A percentile compares a stretch with the other conserved stretches of the same genome.
Evolutionary conservation across 2,329 filamentous ascomycete species (phyloP).

Genomic region (Fusarium nodosum): DNA sequence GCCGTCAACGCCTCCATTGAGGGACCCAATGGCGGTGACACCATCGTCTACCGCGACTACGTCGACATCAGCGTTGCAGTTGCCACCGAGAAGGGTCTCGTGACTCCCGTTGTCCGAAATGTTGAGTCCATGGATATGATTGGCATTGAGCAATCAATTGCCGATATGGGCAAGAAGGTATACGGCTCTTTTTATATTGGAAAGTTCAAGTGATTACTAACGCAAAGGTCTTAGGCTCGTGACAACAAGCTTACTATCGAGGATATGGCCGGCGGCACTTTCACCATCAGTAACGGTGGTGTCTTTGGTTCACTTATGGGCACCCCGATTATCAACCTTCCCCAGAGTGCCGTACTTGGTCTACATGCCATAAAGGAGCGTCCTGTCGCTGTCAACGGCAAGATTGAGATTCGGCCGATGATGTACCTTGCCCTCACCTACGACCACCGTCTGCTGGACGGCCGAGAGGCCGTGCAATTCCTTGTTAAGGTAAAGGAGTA

Average conservation of each 20-base stretch:
- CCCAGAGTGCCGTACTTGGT: constrained; percentile 91
- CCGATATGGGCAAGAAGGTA: constrained; percentile 96
- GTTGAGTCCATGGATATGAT: constrained; percentile 90
- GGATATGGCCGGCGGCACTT: constrained; percentile 98
- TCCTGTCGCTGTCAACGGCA: constrained; percentile 89
- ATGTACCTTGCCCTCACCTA: constrained; percentile 99
- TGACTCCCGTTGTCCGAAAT: constrained; percentile 96
- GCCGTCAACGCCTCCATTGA: constrained; percentile 97
- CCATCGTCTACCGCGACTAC: constrained; percentile 98
- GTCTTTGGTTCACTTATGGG: constrained; percentile 98
- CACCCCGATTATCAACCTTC: constrained; percentile 97
- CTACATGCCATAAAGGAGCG: constrained; percentile 98
- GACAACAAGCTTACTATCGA: constrained; percentile 98
- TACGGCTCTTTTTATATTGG: neutral
- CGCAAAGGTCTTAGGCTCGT: constrained; percentile 70
- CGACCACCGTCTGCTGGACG: constrained; percentile 95
- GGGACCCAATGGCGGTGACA: constrained; percentile 93
- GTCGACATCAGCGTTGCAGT: constrained; percentile 98
- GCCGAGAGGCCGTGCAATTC: constrained; percentile 95
- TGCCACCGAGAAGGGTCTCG: constrained; percentile 95
- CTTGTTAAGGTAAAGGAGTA: constrained; percentile 97
- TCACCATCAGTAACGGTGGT: constrained; percentile 97
- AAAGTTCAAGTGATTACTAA: neutral
- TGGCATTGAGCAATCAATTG: constrained; percentile 89
- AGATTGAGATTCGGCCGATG: constrained; percentile 97